Conservation (phyloP, 768 basidiomycete genomes). For the Trametes cingulata region DNA sequence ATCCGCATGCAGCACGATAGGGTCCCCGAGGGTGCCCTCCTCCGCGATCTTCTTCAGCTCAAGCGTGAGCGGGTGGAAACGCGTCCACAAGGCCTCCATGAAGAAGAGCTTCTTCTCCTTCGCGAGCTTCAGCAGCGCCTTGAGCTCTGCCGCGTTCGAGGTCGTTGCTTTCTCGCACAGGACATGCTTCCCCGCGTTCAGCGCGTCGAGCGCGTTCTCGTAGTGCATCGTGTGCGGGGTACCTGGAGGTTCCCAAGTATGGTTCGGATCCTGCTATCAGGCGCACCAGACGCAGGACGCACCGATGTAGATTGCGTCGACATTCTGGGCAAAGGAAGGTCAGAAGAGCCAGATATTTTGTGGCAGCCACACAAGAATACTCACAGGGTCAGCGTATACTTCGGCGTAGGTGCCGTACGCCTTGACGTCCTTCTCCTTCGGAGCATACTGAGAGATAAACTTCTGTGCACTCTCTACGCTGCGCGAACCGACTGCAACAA, state of each 20-base stretch:
- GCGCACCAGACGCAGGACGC: background rate
- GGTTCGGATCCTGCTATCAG: too few species aligned
- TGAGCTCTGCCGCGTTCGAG: conserved; percentile 70
- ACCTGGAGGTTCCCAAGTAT: conserved; percentile 39
- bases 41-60: conserved; percentile 68
- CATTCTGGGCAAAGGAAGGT: conserved; percentile 43
- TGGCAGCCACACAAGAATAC: conserved; percentile 16
- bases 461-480: conserved; percentile 63
- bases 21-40: conserved; percentile 62
- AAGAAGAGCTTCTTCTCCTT: conserved; percentile 81
- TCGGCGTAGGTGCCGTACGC: conserved; percentile 74
- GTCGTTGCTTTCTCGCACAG: conserved; percentile 91
- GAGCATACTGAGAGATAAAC: conserved; percentile 60
- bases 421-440: conserved; percentile 55
- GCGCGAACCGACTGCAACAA: conserved; percentile 79
- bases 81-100: conserved; percentile 92
- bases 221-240: conserved; percentile 89
- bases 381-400: conserved; percentile 68
- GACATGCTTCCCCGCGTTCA: conserved; percentile 81
- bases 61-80: conserved; percentile 69
- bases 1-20: conserved; percentile 72
- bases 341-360: background rate
- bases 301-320: conserved; percentile 81
- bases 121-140: conserved; percentile 71
- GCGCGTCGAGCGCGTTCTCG: conserved; percentile 69